Evolutionary conservation across 2,329 filamentous ascomycete species (phyloP).

Genomic region (Epichloe amarillans): DNA sequence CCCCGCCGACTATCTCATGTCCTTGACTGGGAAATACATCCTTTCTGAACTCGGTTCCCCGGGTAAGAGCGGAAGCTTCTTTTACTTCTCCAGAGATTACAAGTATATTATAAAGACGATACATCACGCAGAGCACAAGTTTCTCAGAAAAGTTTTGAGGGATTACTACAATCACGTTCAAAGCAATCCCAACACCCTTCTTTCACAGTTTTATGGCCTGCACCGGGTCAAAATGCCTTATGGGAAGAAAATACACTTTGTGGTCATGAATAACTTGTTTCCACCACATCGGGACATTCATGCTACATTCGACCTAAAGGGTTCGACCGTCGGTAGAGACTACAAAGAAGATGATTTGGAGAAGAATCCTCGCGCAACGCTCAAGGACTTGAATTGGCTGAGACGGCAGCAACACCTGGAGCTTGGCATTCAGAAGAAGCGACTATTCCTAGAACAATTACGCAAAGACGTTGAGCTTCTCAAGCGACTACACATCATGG

Average conservation of each 20-base stretch:
- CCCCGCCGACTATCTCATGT: constrained; percentile 96
- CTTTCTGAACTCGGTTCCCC: constrained; percentile 96
- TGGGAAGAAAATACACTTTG: constrained; percentile 96
- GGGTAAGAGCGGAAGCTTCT: constrained; percentile 97
- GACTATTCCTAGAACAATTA: constrained; percentile 78
- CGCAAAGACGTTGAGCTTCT: constrained; percentile 75
- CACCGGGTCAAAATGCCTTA: constrained; percentile 98
- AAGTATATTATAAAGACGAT: constrained; percentile 99
- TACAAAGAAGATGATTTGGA: constrained; percentile 79
- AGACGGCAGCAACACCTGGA: constrained; percentile 74
- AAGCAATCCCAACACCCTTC: constrained; percentile 87
- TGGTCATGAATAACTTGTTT: constrained; percentile 99
- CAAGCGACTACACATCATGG: constrained; percentile 90
- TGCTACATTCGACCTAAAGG: constrained; percentile 92
- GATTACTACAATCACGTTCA: constrained; percentile 91
- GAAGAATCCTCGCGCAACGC: constrained; percentile 77
- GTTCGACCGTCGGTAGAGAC: constrained; percentile 86
- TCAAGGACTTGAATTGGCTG: constrained; percentile 97
- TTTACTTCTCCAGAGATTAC: constrained; percentile 98
- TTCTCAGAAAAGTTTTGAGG: constrained; percentile 67
- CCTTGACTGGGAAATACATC: constrained; percentile 95
- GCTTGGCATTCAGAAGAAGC: constrained; percentile 78
- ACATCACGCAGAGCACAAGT: constrained; percentile 87
- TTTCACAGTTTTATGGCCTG: constrained; percentile 94
- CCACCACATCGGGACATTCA: constrained; percentile 96